These are phyloP conservation scores for Aureobasidium sp. DNA, from an alignment of 2,329 filamentous ascomycete genomes.

Conservation along the genomic window DNA sequence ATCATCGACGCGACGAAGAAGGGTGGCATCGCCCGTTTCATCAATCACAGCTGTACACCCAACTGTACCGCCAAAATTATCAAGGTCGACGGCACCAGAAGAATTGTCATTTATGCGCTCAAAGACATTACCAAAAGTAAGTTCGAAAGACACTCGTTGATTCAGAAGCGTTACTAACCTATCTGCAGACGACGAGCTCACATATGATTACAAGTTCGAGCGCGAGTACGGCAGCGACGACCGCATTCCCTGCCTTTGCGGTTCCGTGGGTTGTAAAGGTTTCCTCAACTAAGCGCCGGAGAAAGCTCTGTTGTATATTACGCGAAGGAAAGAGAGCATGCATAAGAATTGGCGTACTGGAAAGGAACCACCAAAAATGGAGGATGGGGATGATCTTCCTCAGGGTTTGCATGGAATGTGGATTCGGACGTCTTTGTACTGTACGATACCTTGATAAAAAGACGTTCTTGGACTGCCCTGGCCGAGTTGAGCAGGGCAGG, in stretches of 20 bases:
- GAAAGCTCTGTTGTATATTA: background rate
- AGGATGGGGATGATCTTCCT: background rate
- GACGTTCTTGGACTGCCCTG: background rate
- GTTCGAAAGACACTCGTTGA: slow-evolving; percentile 32
- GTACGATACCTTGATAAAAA: background rate
- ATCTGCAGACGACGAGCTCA: slow-evolving; percentile 84
- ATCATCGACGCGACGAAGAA: slow-evolving; percentile 98
- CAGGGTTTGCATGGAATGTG: background rate
- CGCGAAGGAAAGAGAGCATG: background rate
- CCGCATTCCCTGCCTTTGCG: slow-evolving; percentile 94
- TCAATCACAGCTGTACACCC: slow-evolving; percentile 96
- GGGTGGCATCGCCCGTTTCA: slow-evolving; percentile 94
- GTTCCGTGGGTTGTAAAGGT: slow-evolving; percentile 92
- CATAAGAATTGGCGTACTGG: background rate
- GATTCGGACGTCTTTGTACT: background rate
- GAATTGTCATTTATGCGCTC: slow-evolving; percentile 97
- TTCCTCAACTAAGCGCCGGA: slow-evolving; percentile 79
- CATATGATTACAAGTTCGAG: slow-evolving; percentile 99
- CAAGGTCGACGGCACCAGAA: slow-evolving; percentile 93
- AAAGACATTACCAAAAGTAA: slow-evolving; percentile 91
- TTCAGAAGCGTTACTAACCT: slow-evolving; percentile 24
- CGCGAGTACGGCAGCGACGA: slow-evolving; percentile 91
- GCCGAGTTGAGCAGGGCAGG: background rate
- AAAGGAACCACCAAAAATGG: background rate
- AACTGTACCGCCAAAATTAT: slow-evolving; percentile 99